Percentiles rank a stretch among this genome's conserved stretches.
These are phyloP conservation scores for Populus tomentosa DNA, from an alignment of 441 rosid species.

Conservation along the genomic window DNA sequence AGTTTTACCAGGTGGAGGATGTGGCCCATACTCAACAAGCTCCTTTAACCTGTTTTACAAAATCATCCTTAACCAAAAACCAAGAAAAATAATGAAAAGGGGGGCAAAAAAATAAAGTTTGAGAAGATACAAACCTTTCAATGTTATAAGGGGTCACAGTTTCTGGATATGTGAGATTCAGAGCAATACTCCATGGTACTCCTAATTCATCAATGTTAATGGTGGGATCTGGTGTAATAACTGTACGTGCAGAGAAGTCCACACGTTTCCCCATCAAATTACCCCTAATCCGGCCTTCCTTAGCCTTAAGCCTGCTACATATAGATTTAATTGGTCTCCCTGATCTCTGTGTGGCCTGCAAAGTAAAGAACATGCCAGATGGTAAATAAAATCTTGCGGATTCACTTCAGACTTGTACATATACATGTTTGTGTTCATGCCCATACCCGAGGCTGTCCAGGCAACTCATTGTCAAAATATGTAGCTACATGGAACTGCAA, in stretches of 20 bases:
- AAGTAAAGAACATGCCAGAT: neutral
- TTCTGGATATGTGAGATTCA: conserved; percentile 96
- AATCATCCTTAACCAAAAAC: neutral
- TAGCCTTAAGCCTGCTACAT: conserved; percentile 97
- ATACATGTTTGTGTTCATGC: neutral
- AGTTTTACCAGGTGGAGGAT: conserved; percentile 98
- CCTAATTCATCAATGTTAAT: conserved; percentile 94
- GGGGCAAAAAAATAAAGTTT: neutral
- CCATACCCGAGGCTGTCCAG: conserved; percentile 98
- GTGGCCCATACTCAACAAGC: conserved; percentile 98
- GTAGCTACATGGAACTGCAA: conserved; percentile 97
- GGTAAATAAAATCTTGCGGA: neutral
- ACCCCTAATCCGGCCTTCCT: conserved; percentile 97
- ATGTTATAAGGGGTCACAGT: conserved; percentile 98
- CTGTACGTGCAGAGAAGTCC: conserved; percentile 96
- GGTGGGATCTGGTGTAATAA: conserved; percentile 95
- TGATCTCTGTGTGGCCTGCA: conserved; percentile 97
- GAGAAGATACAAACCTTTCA: conserved; percentile 51
- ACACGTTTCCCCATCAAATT: conserved; percentile 99
- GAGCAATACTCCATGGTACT: conserved; percentile 99
- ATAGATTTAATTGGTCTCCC: conserved; percentile 99
- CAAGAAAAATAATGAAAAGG: neutral
- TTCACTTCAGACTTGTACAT: neutral
- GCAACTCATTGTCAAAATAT: conserved; percentile 96
- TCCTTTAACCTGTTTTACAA: conserved; percentile 67